phyloP scores from a whole-genome alignment of 2,329 filamentous ascomycete genomes.

The Chrysoporthe puriensis region DNA sequence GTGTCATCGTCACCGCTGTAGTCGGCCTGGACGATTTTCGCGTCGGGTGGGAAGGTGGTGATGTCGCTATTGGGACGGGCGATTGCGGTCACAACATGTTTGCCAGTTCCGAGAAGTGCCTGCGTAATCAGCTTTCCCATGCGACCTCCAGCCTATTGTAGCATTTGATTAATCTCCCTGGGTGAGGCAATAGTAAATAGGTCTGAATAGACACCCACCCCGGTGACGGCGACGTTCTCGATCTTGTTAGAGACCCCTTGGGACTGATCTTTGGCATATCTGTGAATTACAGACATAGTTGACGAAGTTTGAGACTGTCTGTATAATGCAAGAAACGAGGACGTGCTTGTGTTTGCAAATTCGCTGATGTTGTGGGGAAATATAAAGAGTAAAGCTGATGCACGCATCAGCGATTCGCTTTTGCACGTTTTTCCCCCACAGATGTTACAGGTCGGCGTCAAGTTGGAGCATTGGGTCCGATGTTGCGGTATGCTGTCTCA shows the following conservation, averaged over 20 bases:
- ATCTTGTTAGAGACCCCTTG: conserved; percentile 28
- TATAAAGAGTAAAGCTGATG: too few relatives aligned
- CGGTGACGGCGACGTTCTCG: conserved; percentile 25
- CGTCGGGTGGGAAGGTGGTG: conserved; percentile 42
- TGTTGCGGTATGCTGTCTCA: not conserved
- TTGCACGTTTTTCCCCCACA: too few relatives aligned
- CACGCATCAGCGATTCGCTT: too few relatives aligned
- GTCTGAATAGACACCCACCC: conserved; percentile 25
- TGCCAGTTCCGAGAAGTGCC: conserved; percentile 46
- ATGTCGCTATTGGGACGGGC: conserved; percentile 47
- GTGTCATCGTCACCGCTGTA: conserved; percentile 45
- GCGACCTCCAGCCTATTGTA: conserved; percentile 31
- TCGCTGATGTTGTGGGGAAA: not conserved
- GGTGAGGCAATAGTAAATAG: not conserved
- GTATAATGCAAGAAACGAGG: not conserved
- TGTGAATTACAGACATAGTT: not conserved
- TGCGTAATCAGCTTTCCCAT: conserved; percentile 31
- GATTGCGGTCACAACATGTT: conserved; percentile 54
- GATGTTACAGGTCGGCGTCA: not conserved
- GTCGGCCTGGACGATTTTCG: conserved; percentile 44
- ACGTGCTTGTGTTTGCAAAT: not conserved
- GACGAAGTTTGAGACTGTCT: not conserved
- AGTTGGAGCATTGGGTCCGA: not conserved
- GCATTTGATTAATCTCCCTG: not conserved
- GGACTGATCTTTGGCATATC: conserved; percentile 5